Evolutionary conservation across 495 filamentous ascomycete species (phyloP), one percentile per base, ranked within the genome.

Genomic region (Tuber indicum): DNA sequence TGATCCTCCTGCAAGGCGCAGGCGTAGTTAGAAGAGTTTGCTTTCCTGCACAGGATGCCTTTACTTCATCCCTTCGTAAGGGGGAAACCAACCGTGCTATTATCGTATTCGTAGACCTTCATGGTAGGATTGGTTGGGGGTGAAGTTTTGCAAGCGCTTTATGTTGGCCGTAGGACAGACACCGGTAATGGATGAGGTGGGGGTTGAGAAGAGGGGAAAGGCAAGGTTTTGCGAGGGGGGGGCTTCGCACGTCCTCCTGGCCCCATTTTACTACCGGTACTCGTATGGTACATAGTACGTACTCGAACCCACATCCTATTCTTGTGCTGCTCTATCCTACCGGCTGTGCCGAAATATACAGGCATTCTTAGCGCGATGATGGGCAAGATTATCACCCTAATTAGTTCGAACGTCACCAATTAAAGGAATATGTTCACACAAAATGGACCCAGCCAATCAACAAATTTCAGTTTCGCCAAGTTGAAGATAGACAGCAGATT

Each of bases 71-170:
- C 46, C 58, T 75, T 58, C 77, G 76, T 75, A 82, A 79, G 76
- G 75, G 72, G 75, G 74, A 71, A 58, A 86, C 91, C 84, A 90
- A 95, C 93, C 77, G 88, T 88, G 79, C 88, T 84, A 85, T 95
- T 92, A 83, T 96, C 93, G 84, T 91, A 95, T 87, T 89, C 91
- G 86, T 96, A 96, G 76, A 91, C 92, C 84, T 89, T 91, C 93
- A 96, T 96, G 77, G 83, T 87, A 69, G 69, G 46, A 72, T 66
- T 47, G 41, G 49, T 70, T 52, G 39, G 72, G 66, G 66, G 39
- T 62, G n/a, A 39, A 76, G 45, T 58, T 58, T 26, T 52, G 42
- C 46, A 47, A 46, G 39, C 52, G 58, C 21, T 36, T 78, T 52
- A 73, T 32, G 26, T 74, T 52, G 49, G 77, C 46, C 47, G 62